phyloP scores from a whole-genome alignment of 179 eudicot species.

The Silene noctiflora region DNA sequence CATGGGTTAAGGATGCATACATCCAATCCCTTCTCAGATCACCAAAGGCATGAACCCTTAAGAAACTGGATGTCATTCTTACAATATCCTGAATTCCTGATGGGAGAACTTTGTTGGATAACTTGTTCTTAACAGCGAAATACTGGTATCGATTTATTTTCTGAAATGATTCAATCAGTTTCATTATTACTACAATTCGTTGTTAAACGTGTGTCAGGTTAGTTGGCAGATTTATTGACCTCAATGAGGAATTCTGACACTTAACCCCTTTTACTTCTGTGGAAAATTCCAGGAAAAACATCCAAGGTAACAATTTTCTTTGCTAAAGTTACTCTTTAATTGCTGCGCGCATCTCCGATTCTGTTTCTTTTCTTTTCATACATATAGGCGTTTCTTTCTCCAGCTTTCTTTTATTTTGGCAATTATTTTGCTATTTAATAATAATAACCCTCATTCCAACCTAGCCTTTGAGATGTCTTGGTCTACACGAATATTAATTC shows the following conservation, averaged over 20 bases:
- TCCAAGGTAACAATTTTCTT: slow-evolving; percentile 43
- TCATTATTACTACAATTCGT: slow-evolving; percentile 1
- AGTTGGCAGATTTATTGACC: slow-evolving; percentile 31
- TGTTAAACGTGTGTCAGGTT: slow-evolving; percentile 27
- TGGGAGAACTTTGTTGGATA: not conserved
- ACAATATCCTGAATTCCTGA: too few relatives aligned
- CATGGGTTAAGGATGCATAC: too few relatives aligned
- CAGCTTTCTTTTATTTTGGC: too few relatives aligned
- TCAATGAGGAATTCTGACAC: slow-evolving; percentile 31
- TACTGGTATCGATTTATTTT: not conserved
- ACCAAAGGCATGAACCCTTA: too few relatives aligned
- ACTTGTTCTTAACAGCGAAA: not conserved
- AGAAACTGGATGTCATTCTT: too few relatives aligned
- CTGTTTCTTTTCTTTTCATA: not conserved
- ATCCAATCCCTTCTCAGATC: too few relatives aligned
- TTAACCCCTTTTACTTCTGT: slow-evolving; percentile 30
- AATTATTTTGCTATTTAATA: too few relatives aligned
- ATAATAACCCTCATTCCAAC: too few relatives aligned
- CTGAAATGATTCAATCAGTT: slow-evolving; percentile 3
- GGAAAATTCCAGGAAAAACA: slow-evolving; percentile 58
- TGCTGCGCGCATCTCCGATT: not conserved
- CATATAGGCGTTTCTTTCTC: not conserved
- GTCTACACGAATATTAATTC: not conserved
- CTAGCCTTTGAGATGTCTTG: not conserved
- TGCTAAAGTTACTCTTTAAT: not conserved